A percentile compares a stretch with the other conserved stretches of the same genome.
Conservation (phyloP, 2,329 filamentous ascomycete species). For the Decorospora gaudefroyi region DNA sequence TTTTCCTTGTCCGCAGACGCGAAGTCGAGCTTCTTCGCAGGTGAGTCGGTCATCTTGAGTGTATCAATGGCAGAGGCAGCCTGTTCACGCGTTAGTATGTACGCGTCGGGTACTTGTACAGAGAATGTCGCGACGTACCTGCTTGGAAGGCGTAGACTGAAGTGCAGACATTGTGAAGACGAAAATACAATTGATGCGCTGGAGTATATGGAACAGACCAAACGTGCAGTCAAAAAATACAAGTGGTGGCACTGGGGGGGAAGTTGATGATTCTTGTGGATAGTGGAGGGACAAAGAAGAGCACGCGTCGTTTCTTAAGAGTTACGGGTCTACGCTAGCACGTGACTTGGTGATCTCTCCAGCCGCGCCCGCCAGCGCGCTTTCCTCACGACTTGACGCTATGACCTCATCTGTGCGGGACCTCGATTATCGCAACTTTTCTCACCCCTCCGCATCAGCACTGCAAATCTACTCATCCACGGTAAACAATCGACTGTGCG, state of each 20-base stretch:
- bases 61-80: conserved; percentile 83
- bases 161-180: conserved; percentile 70
- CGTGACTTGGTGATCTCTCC: conserved; percentile 27
- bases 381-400: conserved; percentile 26
- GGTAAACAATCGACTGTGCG: not conserved
- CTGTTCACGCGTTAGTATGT: conserved; percentile 58
- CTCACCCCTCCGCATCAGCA: not conserved
- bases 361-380: conserved; percentile 22
- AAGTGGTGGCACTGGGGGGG: conserved; percentile 20
- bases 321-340: conserved; percentile 21
- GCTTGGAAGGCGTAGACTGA: conserved; percentile 70
- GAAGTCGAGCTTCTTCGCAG: conserved; percentile 88
- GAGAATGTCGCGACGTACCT: conserved; percentile 57
- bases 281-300: conserved; percentile 21
- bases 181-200: conserved; percentile 16
- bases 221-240: conserved; percentile 25
- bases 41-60: conserved; percentile 86
- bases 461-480: not conserved
- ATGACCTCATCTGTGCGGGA: conserved; percentile 34
- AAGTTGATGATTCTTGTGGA: conserved; percentile 33
- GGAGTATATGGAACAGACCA: conserved; percentile 16
- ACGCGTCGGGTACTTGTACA: conserved; percentile 31
- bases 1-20: conserved; percentile 79
- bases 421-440: conserved; percentile 11
- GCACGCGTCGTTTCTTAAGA: conserved; percentile 32